Conservation (phyloP, 441 rosid species). For the Isatis lusitanica region DNA sequence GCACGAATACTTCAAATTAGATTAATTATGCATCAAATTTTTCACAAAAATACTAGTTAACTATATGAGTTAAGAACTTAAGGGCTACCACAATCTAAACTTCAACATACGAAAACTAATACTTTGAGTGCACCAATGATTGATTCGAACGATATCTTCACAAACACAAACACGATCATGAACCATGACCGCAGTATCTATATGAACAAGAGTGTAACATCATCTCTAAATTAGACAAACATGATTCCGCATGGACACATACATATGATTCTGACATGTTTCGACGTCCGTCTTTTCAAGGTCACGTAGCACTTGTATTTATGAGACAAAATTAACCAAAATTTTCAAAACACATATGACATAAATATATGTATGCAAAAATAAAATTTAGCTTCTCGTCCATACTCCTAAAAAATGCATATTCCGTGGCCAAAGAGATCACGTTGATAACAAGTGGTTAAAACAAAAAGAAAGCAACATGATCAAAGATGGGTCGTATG, state of each 20-base stretch:
- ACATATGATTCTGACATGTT: slow-evolving; percentile 7
- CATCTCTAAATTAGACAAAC: neutral
- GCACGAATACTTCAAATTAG: neutral
- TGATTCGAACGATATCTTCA: neutral
- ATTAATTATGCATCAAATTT: neutral
- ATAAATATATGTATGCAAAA: neutral
- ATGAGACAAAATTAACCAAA: slow-evolving; percentile 1
- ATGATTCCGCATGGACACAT: slow-evolving; percentile 10
- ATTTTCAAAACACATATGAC: neutral
- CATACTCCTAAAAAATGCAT: neutral
- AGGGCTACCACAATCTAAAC: neutral
- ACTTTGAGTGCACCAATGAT: neutral
- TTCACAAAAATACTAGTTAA: neutral
- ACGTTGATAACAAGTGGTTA: neutral
- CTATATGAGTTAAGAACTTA: neutral
- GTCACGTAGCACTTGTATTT: slow-evolving; percentile 20
- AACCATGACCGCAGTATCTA: neutral
- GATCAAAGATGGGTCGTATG: neutral
- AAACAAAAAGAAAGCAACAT: neutral
- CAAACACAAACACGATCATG: neutral
- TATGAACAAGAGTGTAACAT: neutral
- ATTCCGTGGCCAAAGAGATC: neutral
- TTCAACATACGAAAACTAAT: neutral
- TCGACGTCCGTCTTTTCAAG: slow-evolving; percentile 6
- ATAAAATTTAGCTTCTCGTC: neutral